A percentile compares a stretch with the other conserved stretches of the same genome.
Conservation (phyloP, 1,139 yeast genomes). For the Torulaspora globosa region DNA sequence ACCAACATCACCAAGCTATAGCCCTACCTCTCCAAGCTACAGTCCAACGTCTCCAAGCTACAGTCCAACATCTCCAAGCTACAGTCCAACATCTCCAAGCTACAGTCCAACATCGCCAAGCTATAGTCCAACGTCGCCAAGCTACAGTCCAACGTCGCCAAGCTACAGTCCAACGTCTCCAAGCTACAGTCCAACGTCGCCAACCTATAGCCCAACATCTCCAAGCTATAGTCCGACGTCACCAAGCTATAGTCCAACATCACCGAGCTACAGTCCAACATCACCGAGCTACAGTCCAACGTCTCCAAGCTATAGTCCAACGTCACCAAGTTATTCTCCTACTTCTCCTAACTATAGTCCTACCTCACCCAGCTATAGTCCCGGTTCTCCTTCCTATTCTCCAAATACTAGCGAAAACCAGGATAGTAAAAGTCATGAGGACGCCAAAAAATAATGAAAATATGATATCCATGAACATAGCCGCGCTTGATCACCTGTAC, state of each 20-base stretch:
- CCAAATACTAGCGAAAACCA: conserved; percentile 45
- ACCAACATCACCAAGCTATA: conserved; percentile 71
- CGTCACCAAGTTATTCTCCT: conserved; percentile 56
- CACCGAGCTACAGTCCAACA: conserved; percentile 58
- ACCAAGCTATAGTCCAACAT: conserved; percentile 55
- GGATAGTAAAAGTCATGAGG: conserved; percentile 12
- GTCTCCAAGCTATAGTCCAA: conserved; percentile 49
- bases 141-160: conserved; percentile 60
- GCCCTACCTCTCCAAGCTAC: conserved; percentile 68
- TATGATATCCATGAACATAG: conserved; percentile 7
- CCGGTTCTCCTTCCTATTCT: conserved; percentile 54
- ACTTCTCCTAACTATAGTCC: conserved; percentile 53
- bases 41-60: conserved; percentile 62
- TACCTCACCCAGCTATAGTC: conserved; percentile 56
- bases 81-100: conserved; percentile 57
- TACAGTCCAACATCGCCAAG: conserved; percentile 60
- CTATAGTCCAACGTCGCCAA: conserved; percentile 58
- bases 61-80: conserved; percentile 62
- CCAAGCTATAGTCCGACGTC: conserved; percentile 58
- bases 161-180: conserved; percentile 60
- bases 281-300: conserved; percentile 63
- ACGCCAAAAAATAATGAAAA: conserved; percentile 6
- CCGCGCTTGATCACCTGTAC: conserved; percentile 9
- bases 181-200: conserved; percentile 59
- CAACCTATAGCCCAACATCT: conserved; percentile 48